Conservation (phyloP, 2,329 filamentous ascomycete genomes). For the Fusarium sp. region DNA sequence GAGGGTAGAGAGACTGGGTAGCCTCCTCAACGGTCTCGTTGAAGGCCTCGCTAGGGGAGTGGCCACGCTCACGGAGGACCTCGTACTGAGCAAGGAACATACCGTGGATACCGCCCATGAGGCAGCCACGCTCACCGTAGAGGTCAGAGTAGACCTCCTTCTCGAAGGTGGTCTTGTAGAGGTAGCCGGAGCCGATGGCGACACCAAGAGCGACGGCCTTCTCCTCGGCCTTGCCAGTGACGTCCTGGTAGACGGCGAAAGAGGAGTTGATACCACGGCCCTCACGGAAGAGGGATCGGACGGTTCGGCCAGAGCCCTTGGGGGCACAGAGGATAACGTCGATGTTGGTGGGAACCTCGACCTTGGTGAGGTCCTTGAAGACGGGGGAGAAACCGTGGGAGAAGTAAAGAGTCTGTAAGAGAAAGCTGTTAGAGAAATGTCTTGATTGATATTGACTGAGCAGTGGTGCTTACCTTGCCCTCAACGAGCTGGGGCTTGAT, state of each 20-base stretch:
- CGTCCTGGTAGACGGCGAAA: conserved; percentile 97
- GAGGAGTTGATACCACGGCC: conserved; percentile 99
- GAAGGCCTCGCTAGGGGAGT: conserved; percentile 98
- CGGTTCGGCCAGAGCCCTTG: conserved; percentile 98
- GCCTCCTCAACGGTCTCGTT: conserved; percentile 99
- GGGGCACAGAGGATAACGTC: conserved; percentile 99
- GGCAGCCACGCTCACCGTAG: conserved; percentile 99
- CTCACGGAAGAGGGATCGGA: conserved; percentile 98
- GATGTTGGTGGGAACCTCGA: conserved; percentile 93
- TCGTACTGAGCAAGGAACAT: conserved; percentile 99
- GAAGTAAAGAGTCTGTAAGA: conserved; percentile 92
- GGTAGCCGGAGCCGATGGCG: conserved; percentile 96
- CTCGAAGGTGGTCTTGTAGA: conserved; percentile 99
- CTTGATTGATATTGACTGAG: background rate
- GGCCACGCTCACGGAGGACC: conserved; percentile 97
- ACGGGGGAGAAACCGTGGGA: conserved; percentile 99
- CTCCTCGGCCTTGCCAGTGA: conserved; percentile 97
- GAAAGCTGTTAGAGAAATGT: conserved; percentile 39
- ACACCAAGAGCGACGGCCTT: conserved; percentile 97
- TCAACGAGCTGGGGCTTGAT: conserved; percentile 99
- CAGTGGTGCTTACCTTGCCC: conserved; percentile 83
- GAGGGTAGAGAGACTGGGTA: conserved; percentile 95
- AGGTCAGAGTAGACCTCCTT: conserved; percentile 99
- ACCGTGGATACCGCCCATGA: conserved; percentile 99
- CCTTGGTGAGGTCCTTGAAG: conserved; percentile 99